phyloP scores from a whole-genome alignment of 225 moss, liverwort and hornwort genomes.

The Asterella californica region DNA sequence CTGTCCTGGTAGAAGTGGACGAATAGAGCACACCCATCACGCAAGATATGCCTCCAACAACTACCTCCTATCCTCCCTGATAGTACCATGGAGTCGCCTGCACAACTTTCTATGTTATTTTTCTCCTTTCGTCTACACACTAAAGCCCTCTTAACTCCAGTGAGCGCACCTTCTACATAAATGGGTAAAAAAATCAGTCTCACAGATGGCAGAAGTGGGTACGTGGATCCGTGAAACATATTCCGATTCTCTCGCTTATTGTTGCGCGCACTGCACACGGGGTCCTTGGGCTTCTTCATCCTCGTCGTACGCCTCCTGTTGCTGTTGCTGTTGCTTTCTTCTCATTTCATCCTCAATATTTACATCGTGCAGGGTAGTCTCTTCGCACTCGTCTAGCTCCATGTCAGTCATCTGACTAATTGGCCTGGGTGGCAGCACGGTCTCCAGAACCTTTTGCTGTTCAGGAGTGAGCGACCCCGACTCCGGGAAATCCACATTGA shows the following conservation, averaged over 20 bases:
- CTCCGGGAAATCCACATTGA: conserved; percentile 77
- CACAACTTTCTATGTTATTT: conserved; percentile 15
- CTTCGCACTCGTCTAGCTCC: conserved; percentile 96
- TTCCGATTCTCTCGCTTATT: conserved; percentile 38
- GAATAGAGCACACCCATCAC: conserved; percentile 11
- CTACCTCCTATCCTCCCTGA: background rate
- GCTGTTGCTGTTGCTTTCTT: conserved; percentile 67
- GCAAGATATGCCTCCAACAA: conserved; percentile 7
- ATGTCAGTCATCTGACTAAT: conserved; percentile 64
- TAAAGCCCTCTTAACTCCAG: background rate
- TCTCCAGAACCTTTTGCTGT: conserved; percentile 55
- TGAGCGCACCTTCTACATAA: conserved; percentile 9
- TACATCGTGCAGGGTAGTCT: conserved; percentile 77
- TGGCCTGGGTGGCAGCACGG: conserved; percentile 56
- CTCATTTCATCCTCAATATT: conserved; percentile 94
- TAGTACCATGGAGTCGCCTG: conserved; percentile 9
- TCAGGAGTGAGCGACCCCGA: conserved; percentile 50
- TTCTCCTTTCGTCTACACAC: conserved; percentile 17
- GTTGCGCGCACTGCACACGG: conserved; percentile 91
- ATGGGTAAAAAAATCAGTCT: conserved; percentile 11
- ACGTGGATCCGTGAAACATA: background rate
- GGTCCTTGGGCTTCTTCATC: conserved; percentile 73
- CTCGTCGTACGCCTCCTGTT: conserved; percentile 86
- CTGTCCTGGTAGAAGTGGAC: conserved; percentile 10
- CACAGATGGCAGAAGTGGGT: conserved; percentile 4